Percentiles rank a stretch among this genome's conserved stretches.
phyloP scores from a whole-genome alignment of 2,329 filamentous ascomycete species.

The Chaetoscypha palmicola region DNA sequence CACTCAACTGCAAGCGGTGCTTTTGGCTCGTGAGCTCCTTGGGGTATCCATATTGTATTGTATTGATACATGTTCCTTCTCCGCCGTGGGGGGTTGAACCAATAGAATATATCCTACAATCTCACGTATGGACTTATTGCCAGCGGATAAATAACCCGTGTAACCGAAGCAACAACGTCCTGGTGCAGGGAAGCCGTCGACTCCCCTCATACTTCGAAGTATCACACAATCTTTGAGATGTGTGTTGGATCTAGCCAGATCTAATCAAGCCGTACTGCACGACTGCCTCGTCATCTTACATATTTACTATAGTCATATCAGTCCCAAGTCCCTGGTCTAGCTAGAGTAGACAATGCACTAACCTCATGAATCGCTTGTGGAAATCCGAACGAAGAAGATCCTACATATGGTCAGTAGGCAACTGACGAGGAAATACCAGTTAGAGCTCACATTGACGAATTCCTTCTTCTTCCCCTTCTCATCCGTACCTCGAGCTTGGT shows the following conservation, averaged over 20 bases:
- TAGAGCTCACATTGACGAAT: slow-evolving; percentile 78
- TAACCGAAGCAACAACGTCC: neutral
- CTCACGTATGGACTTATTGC: neutral
- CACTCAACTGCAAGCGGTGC: neutral
- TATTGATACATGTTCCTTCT: too few species aligned
- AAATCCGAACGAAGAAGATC: slow-evolving; percentile 92
- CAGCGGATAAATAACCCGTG: neutral
- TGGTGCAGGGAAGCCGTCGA: neutral
- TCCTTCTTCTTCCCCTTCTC: slow-evolving; percentile 84
- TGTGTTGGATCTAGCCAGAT: too few species aligned
- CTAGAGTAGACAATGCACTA: too few species aligned
- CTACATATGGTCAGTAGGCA: slow-evolving; percentile 34
- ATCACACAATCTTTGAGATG: too few species aligned
- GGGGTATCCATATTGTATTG: neutral
- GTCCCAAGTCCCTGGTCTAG: slow-evolving; percentile 14
- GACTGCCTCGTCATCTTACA: slow-evolving; percentile 32
- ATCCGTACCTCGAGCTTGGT: slow-evolving; percentile 91
- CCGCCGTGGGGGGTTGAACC: too few species aligned
- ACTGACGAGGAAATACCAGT: slow-evolving; percentile 5
- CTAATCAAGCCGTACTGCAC: too few species aligned
- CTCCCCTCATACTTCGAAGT: too few species aligned
- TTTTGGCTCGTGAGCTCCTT: neutral
- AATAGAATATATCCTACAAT: neutral
- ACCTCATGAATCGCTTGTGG: slow-evolving; percentile 89
- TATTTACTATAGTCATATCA: slow-evolving; percentile 29